Percentiles rank a stretch among this genome's conserved stretches.
phyloP scores from a whole-genome alignment of 116 monocot genomes.

The Trichopus zeylanicus region DNA sequence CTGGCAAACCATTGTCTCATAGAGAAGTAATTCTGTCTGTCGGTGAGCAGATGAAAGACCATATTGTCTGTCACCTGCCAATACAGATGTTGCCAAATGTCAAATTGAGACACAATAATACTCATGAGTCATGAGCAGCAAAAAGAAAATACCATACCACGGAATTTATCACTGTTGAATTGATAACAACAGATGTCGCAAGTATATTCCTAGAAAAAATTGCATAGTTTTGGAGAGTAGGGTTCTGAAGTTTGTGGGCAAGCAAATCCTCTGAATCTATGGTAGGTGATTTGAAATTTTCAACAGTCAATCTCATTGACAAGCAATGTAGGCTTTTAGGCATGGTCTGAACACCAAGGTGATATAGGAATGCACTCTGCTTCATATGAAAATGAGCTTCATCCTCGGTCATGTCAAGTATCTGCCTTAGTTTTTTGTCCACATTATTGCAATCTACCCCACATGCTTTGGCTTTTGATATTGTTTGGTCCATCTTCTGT shows the following conservation, averaged over 20 bases:
- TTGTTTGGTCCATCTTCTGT: slow-evolving; percentile 66
- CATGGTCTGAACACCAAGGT: slow-evolving; percentile 86
- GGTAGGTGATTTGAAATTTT: slow-evolving; percentile 60
- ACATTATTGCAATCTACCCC: slow-evolving; percentile 77
- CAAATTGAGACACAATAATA: not conserved
- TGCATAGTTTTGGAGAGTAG: slow-evolving; percentile 54
- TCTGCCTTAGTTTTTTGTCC: slow-evolving; percentile 83
- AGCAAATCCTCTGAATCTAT: slow-evolving; percentile 18
- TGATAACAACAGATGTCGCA: slow-evolving; percentile 72
- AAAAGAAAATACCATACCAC: slow-evolving; percentile 31
- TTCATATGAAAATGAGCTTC: slow-evolving; percentile 93
- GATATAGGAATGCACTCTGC: slow-evolving; percentile 93
- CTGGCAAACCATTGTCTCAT: slow-evolving; percentile 87
- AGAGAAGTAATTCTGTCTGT: slow-evolving; percentile 59
- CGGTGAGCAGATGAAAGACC: slow-evolving; percentile 79
- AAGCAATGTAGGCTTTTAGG: slow-evolving; percentile 93
- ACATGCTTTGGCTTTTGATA: slow-evolving; percentile 62
- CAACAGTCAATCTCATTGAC: slow-evolving; percentile 85
- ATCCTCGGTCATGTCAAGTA: slow-evolving; percentile 83
- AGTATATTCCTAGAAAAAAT: slow-evolving; percentile 76
- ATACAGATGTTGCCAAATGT: not conserved
- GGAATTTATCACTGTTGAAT: slow-evolving; percentile 81
- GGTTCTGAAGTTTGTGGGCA: slow-evolving; percentile 31
- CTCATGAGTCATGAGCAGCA: not conserved
- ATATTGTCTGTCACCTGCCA: slow-evolving; percentile 56